phyloP scores from a whole-genome alignment of 2,329 filamentous ascomycete genomes.

The Penicillium sp. region DNA sequence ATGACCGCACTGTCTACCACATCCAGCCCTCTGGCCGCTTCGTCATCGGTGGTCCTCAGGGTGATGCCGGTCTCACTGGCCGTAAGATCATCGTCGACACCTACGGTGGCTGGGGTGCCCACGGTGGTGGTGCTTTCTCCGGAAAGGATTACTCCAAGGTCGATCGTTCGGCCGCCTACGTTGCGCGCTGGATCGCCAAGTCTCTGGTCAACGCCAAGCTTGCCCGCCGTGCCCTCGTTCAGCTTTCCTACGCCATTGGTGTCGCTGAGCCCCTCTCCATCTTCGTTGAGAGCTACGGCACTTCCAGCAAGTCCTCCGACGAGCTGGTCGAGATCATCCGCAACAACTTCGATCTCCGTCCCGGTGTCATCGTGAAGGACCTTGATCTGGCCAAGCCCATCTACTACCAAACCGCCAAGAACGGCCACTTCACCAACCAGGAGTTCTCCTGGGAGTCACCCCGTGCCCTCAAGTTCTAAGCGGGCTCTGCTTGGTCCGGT shows the following conservation, averaged over 20 bases:
- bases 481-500: slow-evolving; percentile 21
- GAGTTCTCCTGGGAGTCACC: slow-evolving; percentile 97
- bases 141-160: slow-evolving; percentile 99
- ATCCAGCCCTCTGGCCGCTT: slow-evolving; percentile 98
- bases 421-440: slow-evolving; percentile 99
- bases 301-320: slow-evolving; percentile 80
- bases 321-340: slow-evolving; percentile 94
- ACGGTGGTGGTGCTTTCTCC: slow-evolving; percentile 99
- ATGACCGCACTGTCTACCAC: slow-evolving; percentile 94
- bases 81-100: slow-evolving; percentile 99
- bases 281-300: slow-evolving; percentile 97
- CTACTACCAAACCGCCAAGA: slow-evolving; percentile 98
- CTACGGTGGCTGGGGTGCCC: slow-evolving; percentile 99
- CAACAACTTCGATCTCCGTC: slow-evolving; percentile 95
- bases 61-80: slow-evolving; percentile 96
- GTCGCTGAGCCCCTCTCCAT: slow-evolving; percentile 96
- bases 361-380: slow-evolving; percentile 97
- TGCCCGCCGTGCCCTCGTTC: slow-evolving; percentile 87
- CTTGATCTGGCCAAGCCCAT: slow-evolving; percentile 93
- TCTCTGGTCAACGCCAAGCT: slow-evolving; percentile 87
- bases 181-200: slow-evolving; percentile 98
- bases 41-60: slow-evolving; percentile 98
- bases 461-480: slow-evolving; percentile 88
- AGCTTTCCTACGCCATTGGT: slow-evolving; percentile 99
- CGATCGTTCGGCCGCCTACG: slow-evolving; percentile 95